A percentile compares a stretch with the other conserved stretches of the same genome.
phyloP scores from a whole-genome alignment of 768 basidiomycete species.

The Pisolithus marmoratus region DNA sequence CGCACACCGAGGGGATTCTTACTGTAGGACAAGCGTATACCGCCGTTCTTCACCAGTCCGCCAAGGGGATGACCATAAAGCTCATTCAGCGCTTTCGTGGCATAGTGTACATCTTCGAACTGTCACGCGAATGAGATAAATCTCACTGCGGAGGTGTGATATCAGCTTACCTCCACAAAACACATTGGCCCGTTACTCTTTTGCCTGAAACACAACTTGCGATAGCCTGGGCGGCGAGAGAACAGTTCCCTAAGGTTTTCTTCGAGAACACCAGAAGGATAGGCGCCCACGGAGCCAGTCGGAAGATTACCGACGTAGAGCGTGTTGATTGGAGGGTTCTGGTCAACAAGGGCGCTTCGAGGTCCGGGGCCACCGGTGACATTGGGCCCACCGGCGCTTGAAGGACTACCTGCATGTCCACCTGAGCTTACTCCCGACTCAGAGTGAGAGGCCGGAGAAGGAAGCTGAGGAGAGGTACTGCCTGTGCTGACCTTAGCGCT shows the following conservation, averaged over 20 bases:
- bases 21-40: constrained; percentile 95
- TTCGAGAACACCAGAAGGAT: constrained; percentile 78
- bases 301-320: constrained; percentile 99
- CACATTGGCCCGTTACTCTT: constrained; percentile 99
- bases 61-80: constrained; percentile 88
- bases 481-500: constrained; percentile 29
- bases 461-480: constrained; percentile 61
- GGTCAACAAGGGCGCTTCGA: constrained; percentile 54
- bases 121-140: constrained; percentile 25
- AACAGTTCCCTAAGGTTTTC: constrained; percentile 83
- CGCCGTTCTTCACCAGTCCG: constrained; percentile 89
- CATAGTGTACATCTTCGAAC: constrained; percentile 88
- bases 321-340: constrained; percentile 98
- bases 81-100: constrained; percentile 82
- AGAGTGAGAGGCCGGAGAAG: constrained; percentile 67
- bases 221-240: constrained; percentile 72
- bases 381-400: constrained; percentile 22
- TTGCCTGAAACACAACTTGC: constrained; percentile 89
- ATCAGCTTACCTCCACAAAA: constrained; percentile 80
- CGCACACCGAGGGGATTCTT: constrained; percentile 97
- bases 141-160: not conserved
- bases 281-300: constrained; percentile 68
- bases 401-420: constrained; percentile 26
- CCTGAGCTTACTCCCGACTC: constrained; percentile 42
- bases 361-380: constrained; percentile 20